Percentiles rank a stretch among this genome's conserved stretches.
Conservation (phyloP, 2,329 filamentous ascomycete species). For the Chaetomium globosum region DNA sequence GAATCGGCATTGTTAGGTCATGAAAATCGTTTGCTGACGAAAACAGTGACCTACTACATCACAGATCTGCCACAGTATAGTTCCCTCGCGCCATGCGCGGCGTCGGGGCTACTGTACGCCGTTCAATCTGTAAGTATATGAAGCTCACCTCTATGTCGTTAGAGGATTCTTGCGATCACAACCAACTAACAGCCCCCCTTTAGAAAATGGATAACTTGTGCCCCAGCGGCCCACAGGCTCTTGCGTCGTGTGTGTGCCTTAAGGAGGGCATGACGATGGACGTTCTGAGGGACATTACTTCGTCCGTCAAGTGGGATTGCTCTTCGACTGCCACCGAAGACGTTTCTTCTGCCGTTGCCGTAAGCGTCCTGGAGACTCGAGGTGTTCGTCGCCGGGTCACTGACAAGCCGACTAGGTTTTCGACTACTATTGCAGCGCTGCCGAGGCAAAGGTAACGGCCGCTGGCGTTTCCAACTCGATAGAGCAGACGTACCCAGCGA, state of each 20-base stretch:
- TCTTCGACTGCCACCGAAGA: constrained; percentile 49
- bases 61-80: constrained; percentile 54
- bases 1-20: neutral
- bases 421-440: constrained; percentile 55
- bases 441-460: constrained; percentile 46
- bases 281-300: constrained; percentile 50
- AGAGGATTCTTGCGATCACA: neutral
- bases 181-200: constrained; percentile 2
- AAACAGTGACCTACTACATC: constrained; percentile 55
- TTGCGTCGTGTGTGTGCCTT: constrained; percentile 57
- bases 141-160: neutral
- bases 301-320: constrained; percentile 50
- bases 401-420: constrained; percentile 41
- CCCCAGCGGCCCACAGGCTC: constrained; percentile 50
- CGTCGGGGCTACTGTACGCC: constrained; percentile 48
- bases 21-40: neutral
- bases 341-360: constrained; percentile 49
- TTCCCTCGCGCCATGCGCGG: constrained; percentile 50
- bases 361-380: constrained; percentile 14
- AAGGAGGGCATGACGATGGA: constrained; percentile 52
- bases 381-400: neutral
- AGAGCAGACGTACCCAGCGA: constrained; percentile 36
- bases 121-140: constrained; percentile 45
- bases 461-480: constrained; percentile 48
- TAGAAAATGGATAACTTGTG: constrained; percentile 49